Evolutionary conservation across 805 yeast genomes (phyloP).

Genomic region (Danielia oregonensis): DNA sequence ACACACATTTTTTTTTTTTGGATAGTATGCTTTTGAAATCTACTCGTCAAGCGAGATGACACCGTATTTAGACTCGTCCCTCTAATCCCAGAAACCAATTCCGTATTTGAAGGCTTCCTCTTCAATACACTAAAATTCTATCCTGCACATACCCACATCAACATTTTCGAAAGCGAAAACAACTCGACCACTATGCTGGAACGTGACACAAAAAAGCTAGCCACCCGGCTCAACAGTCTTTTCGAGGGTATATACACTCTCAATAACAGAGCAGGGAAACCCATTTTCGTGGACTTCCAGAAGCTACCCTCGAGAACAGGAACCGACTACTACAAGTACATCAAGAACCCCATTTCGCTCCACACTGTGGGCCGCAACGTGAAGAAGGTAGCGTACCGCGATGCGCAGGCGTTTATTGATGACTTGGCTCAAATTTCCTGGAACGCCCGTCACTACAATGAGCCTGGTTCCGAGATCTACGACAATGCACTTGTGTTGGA

Average conservation of each 20-base stretch:
- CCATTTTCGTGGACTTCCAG: slow-evolving; percentile 57
- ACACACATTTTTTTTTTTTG: too few species aligned
- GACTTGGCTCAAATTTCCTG: slow-evolving; percentile 84
- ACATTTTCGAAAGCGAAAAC: not conserved
- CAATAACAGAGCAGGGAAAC: slow-evolving; percentile 40
- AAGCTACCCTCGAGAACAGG: slow-evolving; percentile 69
- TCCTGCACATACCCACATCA: not conserved
- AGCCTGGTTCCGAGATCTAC: slow-evolving; percentile 62
- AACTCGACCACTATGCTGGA: slow-evolving; percentile 26
- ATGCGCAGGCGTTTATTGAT: slow-evolving; percentile 64
- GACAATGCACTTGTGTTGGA: slow-evolving; percentile 63
- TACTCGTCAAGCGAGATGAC: too few species aligned
- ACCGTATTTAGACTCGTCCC: too few species aligned
- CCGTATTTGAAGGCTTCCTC: not conserved
- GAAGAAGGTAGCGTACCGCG: slow-evolving; percentile 49
- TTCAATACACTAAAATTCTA: not conserved
- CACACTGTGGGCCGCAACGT: slow-evolving; percentile 63
- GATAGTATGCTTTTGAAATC: too few species aligned
- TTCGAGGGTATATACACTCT: slow-evolving; percentile 40
- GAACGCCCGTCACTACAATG: slow-evolving; percentile 86
- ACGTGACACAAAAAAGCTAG: slow-evolving; percentile 36
- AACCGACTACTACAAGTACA: slow-evolving; percentile 76
- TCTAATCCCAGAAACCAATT: too few species aligned
- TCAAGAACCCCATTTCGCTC: slow-evolving; percentile 78
- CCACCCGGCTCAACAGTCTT: slow-evolving; percentile 26